A percentile compares a stretch with the other conserved stretches of the same genome.
Conservation (phyloP, 2,329 filamentous ascomycete species). For the Pyrenophora tritici-repentis region DNA sequence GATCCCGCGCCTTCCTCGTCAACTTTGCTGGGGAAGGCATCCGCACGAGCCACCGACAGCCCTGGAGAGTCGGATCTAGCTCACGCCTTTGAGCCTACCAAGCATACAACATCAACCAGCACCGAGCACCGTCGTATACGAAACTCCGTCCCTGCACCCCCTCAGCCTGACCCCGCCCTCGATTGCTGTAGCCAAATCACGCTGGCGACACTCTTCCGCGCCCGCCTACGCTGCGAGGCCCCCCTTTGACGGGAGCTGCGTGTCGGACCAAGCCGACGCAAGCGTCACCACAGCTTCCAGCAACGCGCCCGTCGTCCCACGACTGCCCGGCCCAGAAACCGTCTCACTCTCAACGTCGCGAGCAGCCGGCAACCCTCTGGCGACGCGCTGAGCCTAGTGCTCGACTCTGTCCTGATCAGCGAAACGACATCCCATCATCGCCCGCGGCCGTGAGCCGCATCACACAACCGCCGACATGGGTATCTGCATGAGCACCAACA, state of each 20-base stretch:
- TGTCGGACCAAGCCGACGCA: slow-evolving; percentile 27
- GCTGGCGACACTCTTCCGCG: slow-evolving; percentile 17
- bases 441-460: slow-evolving; percentile 40
- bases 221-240: slow-evolving; percentile 16
- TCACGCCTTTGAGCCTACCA: slow-evolving; percentile 14
- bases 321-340: slow-evolving; percentile 23
- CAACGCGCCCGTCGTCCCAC: slow-evolving; percentile 27
- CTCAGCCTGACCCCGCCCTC: slow-evolving; percentile 5
- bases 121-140: slow-evolving; percentile 13
- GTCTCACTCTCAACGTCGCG: slow-evolving; percentile 23
- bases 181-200: slow-evolving; percentile 11
- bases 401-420: slow-evolving; percentile 7
- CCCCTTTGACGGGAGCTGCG: slow-evolving; percentile 24
- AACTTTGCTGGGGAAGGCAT: slow-evolving; percentile 14
- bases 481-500: slow-evolving; percentile 86
- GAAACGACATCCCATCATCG: slow-evolving; percentile 20
- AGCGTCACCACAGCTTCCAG: slow-evolving; percentile 24
- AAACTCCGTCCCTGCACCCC: slow-evolving; percentile 3
- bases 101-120: slow-evolving; percentile 15
- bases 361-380: slow-evolving; percentile 20
- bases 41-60: slow-evolving; percentile 14
- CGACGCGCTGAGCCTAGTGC: slow-evolving; percentile 41
- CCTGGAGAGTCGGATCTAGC: slow-evolving; percentile 16
- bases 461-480: slow-evolving; percentile 69
- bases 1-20: slow-evolving; percentile 17